phyloP scores from a whole-genome alignment of 2,329 filamentous ascomycete genomes.

The Chaetothyriales sp. region DNA sequence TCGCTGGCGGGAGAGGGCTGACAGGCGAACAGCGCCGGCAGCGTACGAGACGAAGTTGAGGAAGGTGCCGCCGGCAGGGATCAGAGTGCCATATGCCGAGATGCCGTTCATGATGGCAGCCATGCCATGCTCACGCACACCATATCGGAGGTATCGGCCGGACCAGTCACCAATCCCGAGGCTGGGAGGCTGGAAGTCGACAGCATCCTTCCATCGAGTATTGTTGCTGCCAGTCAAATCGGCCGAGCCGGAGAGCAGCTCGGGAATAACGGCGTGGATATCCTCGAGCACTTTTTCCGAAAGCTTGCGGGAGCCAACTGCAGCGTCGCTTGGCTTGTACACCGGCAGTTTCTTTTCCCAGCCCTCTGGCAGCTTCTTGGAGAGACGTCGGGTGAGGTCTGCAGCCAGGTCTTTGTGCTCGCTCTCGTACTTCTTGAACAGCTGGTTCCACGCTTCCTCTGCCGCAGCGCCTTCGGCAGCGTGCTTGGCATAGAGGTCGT shows the following conservation, averaged over 20 bases:
- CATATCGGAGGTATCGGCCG: slow-evolving; percentile 62
- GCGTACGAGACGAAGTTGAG: slow-evolving; percentile 99
- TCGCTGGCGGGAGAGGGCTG: slow-evolving; percentile 78
- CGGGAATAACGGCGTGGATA: slow-evolving; percentile 68
- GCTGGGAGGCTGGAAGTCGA: slow-evolving; percentile 90
- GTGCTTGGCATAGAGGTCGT: slow-evolving; percentile 78
- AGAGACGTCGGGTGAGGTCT: slow-evolving; percentile 69
- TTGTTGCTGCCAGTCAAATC: slow-evolving; percentile 98
- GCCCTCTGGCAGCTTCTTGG: slow-evolving; percentile 75
- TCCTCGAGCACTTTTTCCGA: slow-evolving; percentile 87
- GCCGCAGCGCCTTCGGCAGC: slow-evolving; percentile 71
- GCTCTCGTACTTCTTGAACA: slow-evolving; percentile 72
- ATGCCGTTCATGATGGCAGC: slow-evolving; percentile 55
- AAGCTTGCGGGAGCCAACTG: slow-evolving; percentile 87
- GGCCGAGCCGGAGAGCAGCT: slow-evolving; percentile 89
- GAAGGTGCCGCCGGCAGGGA: slow-evolving; percentile 93
- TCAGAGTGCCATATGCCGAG: slow-evolving; percentile 83
- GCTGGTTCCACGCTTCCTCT: slow-evolving; percentile 90
- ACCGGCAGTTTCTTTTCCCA: slow-evolving; percentile 90
- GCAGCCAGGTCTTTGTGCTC: slow-evolving; percentile 65
- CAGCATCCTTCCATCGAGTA: slow-evolving; percentile 91
- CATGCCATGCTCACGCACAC: slow-evolving; percentile 41
- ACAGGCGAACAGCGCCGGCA: slow-evolving; percentile 87
- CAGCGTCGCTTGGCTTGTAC: slow-evolving; percentile 74
- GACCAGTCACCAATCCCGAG: slow-evolving; percentile 76